Evolutionary conservation across 2,329 filamentous ascomycete species (phyloP).

Genomic region (Botrytis porri): DNA sequence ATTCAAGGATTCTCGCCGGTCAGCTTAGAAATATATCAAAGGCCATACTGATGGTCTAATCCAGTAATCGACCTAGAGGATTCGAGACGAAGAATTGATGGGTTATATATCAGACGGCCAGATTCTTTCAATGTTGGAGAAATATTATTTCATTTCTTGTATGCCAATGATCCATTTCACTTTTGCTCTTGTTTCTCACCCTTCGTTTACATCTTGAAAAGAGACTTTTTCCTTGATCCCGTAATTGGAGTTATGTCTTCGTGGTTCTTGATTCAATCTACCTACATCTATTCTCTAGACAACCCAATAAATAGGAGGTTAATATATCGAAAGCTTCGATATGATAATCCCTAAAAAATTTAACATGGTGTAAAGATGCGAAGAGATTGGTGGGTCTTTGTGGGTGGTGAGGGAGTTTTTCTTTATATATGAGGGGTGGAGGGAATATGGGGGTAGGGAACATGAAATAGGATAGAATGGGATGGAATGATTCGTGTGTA

Average conservation of each 20-base stretch:
- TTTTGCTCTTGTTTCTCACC: neutral
- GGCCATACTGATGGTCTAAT: neutral
- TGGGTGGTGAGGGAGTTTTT: too few relatives aligned
- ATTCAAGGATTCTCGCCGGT: neutral
- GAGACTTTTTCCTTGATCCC: neutral
- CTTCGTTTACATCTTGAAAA: neutral
- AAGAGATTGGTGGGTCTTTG: too few relatives aligned
- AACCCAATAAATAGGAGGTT: neutral
- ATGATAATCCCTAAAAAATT: neutral
- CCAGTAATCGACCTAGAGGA: neutral
- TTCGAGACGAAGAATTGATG: neutral
- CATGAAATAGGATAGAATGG: too few relatives aligned
- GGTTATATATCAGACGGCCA: neutral
- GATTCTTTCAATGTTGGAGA: neutral
- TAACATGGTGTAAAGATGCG: neutral
- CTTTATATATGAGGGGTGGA: too few relatives aligned
- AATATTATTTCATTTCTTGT: neutral
- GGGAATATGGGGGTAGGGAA: too few relatives aligned
- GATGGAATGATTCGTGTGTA: too few relatives aligned
- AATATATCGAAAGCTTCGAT: neutral
- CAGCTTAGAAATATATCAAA: neutral
- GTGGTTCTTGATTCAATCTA: neutral
- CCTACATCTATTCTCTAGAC: neutral
- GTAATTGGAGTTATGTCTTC: neutral
- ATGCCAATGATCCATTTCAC: neutral